Conservation (phyloP, 371 early-diverging fungal species). For the Mortierella sp. region DNA sequence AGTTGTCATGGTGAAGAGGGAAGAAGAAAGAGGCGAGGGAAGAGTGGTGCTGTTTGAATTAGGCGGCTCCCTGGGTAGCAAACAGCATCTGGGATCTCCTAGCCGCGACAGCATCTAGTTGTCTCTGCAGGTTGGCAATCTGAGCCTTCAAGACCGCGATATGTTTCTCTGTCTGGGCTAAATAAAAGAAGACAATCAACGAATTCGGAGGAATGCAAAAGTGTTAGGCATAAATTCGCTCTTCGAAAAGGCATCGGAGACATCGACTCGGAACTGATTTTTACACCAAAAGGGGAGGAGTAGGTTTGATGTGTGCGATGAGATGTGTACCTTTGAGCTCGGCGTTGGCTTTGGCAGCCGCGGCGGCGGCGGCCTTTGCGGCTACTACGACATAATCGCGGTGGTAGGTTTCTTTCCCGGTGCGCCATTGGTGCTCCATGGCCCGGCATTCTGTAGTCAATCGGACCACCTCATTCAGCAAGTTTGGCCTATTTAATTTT, state of each 20-base stretch:
- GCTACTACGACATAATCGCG: constrained; percentile 32
- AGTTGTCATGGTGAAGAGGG: background rate
- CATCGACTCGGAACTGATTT: background rate
- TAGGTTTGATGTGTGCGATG: too few species aligned
- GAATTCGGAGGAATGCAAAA: background rate
- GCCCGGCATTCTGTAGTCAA: constrained; percentile 19
- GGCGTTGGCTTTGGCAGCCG: constrained; percentile 19
- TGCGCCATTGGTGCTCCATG: constrained; percentile 35
- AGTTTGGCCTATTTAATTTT: background rate
- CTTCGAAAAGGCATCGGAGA: background rate
- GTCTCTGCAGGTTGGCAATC: constrained; percentile 28
- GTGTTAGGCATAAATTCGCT: background rate
- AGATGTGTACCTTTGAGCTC: constrained; percentile 25
- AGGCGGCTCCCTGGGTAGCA: constrained; percentile 24
- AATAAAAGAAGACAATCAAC: background rate
- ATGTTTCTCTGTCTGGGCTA: constrained; percentile 28
- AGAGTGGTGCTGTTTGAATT: background rate
- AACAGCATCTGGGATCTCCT: constrained; percentile 29
- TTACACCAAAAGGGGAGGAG: background rate
- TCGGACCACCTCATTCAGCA: constrained; percentile 25
- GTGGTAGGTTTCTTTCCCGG: constrained; percentile 26
- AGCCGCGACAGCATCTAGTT: constrained; percentile 28
- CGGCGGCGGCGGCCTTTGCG: constrained; percentile 13
- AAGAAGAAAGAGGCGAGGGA: background rate
- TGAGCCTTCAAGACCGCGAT: constrained; percentile 23